A percentile compares a stretch with the other conserved stretches of the same genome.
phyloP scores from a whole-genome alignment of 2,329 filamentous ascomycete species.

The Penicillium rolfsii region DNA sequence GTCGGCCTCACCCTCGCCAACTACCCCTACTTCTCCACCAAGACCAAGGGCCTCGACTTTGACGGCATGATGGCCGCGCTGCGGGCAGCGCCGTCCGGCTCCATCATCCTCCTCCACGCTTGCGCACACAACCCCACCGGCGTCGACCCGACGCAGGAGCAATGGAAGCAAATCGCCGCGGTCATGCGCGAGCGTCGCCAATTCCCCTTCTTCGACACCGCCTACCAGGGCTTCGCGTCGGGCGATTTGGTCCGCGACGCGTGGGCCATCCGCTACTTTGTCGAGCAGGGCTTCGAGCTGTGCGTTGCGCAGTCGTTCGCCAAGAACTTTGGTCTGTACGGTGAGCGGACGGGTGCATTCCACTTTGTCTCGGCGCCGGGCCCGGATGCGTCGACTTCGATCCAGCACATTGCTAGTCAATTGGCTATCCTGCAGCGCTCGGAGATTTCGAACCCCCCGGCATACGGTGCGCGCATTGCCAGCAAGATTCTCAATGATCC shows the following conservation, averaged over 20 bases:
- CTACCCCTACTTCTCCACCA: constrained; percentile 92
- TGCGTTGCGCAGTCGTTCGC: constrained; percentile 64
- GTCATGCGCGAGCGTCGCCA: constrained; percentile 77
- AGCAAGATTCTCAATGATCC: constrained; percentile 81
- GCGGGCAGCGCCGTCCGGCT: constrained; percentile 71
- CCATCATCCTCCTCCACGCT: constrained; percentile 88
- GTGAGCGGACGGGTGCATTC: constrained; percentile 94
- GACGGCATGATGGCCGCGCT: constrained; percentile 80
- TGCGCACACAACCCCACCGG: constrained; percentile 99
- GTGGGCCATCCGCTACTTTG: constrained; percentile 91
- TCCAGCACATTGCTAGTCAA: constrained; percentile 75
- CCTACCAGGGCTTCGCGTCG: constrained; percentile 97
- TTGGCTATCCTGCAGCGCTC: constrained; percentile 92
- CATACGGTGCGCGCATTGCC: constrained; percentile 90
- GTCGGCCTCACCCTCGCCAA: constrained; percentile 75
- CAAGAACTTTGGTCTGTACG: constrained; percentile 81
- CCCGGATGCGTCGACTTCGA: constrained; percentile 65
- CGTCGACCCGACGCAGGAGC: constrained; percentile 88
- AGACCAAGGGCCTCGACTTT: constrained; percentile 90
- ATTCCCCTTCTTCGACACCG: constrained; percentile 98
- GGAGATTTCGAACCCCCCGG: constrained; percentile 95
- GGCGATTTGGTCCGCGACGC: constrained; percentile 83
- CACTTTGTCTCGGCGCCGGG: constrained; percentile 82
- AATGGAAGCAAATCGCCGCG: constrained; percentile 88
- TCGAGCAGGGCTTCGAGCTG: constrained; percentile 82